Evolutionary conservation across 208 protist species (phyloP).

Genomic region (Angomonas ambiguus): DNA sequence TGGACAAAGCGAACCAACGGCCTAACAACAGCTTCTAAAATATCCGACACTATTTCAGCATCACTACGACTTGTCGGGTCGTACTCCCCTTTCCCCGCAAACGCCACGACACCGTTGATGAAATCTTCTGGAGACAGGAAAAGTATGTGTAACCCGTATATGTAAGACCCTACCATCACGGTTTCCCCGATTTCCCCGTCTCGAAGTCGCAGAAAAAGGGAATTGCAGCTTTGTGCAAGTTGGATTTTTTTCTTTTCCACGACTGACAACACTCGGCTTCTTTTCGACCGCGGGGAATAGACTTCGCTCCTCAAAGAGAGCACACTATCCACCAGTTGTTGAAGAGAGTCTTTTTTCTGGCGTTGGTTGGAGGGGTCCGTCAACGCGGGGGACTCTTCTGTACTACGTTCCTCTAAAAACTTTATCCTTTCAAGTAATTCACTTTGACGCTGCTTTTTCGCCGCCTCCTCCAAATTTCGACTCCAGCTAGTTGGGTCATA

Average conservation of each 20-base stretch:
- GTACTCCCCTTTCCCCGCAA: conserved; percentile 10
- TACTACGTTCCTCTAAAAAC: conserved; percentile 23
- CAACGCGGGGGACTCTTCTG: neutral
- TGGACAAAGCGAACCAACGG: neutral
- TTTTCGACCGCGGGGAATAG: conserved; percentile 25
- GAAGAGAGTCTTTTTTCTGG: conserved; percentile 20
- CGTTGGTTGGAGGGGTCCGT: neutral
- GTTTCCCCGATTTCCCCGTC: conserved; percentile 36
- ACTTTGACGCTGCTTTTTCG: conserved; percentile 29
- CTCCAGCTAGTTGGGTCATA: conserved; percentile 81
- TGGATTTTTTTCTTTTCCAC: conserved; percentile 18
- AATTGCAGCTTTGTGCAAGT: conserved; percentile 17
- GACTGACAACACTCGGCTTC: conserved; percentile 21
- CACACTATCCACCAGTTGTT: conserved; percentile 39
- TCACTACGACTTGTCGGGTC: conserved; percentile 13
- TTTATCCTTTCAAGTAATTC: conserved; percentile 44
- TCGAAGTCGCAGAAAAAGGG: conserved; percentile 38
- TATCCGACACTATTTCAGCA: neutral
- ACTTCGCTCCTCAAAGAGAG: conserved; percentile 24
- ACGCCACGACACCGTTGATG: conserved; percentile 6
- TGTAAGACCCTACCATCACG: conserved; percentile 47
- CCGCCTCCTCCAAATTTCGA: conserved; percentile 40
- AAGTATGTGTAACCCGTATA: conserved; percentile 47
- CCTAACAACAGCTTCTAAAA: neutral
- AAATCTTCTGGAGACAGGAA: conserved; percentile 26